Conservation (phyloP, 2,329 filamentous ascomycete genomes). For the Aureobasidium sp. region DNA sequence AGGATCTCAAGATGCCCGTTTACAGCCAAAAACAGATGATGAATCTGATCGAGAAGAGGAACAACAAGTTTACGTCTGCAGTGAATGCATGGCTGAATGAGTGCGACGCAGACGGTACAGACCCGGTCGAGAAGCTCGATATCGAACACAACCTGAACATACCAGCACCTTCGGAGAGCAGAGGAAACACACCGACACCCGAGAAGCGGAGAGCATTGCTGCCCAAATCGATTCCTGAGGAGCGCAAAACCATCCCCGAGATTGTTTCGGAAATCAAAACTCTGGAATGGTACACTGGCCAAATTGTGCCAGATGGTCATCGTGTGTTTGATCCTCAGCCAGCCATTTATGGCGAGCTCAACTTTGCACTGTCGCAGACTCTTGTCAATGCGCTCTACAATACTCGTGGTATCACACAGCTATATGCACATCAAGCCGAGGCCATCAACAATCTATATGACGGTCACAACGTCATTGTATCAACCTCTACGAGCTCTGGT, state of each 20-base stretch:
- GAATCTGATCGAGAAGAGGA: conserved; percentile 79
- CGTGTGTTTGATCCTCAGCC: conserved; percentile 82
- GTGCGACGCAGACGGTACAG: conserved; percentile 56
- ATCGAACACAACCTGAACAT: conserved; percentile 54
- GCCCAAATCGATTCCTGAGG: conserved; percentile 67
- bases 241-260: conserved; percentile 72
- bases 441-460: conserved; percentile 82
- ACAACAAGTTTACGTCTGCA: conserved; percentile 71
- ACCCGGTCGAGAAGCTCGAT: conserved; percentile 61
- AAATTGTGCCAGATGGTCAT: conserved; percentile 90
- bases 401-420: conserved; percentile 71
- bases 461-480: conserved; percentile 81
- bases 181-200: conserved; percentile 36
- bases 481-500: conserved; percentile 91
- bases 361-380: conserved; percentile 80
- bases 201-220: conserved; percentile 38
- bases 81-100: conserved; percentile 70
- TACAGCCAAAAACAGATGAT: conserved; percentile 92
- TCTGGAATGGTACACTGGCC: conserved; percentile 79
- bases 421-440: conserved; percentile 89
- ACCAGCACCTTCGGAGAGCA: conserved; percentile 50
- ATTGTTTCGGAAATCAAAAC: conserved; percentile 79
- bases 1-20: conserved; percentile 83
- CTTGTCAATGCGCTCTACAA: conserved; percentile 97
- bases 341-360: conserved; percentile 72